Conservation (phyloP, 2,329 filamentous ascomycete species). For the Penicillium fuscoglaucum region DNA sequence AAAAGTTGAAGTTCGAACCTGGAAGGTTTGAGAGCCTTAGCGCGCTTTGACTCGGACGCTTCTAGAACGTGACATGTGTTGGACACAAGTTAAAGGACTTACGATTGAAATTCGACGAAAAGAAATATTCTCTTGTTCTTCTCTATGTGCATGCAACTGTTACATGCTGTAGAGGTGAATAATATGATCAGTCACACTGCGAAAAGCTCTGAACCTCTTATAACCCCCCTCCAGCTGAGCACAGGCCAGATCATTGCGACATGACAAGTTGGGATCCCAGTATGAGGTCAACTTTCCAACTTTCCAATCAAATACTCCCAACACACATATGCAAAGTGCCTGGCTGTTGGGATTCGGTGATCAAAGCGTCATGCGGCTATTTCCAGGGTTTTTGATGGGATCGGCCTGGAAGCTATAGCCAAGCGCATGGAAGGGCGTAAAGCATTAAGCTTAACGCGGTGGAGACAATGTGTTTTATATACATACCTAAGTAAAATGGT, state of each 20-base stretch:
- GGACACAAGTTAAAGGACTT: not conserved
- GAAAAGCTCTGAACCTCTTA: not conserved
- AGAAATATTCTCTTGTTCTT: not conserved
- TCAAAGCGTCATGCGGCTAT: constrained; percentile 8
- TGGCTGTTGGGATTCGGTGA: not conserved
- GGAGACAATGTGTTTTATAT: not conserved
- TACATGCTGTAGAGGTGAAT: not conserved
- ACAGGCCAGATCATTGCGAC: not conserved
- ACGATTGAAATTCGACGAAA: not conserved
- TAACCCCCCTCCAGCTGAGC: not conserved
- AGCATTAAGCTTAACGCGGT: constrained; percentile 5
- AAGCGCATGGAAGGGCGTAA: not conserved
- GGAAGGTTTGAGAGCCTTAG: constrained; percentile 17
- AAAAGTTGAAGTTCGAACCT: constrained; percentile 12
- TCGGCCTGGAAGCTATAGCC: not conserved
- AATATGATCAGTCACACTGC: not conserved
- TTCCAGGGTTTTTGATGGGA: not conserved
- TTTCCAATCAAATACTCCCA: not conserved
- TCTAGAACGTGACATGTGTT: constrained; percentile 18
- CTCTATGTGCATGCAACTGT: not conserved
- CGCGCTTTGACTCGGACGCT: constrained; percentile 20
- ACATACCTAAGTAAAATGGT: not conserved
- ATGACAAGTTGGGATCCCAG: not conserved
- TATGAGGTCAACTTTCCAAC: not conserved
- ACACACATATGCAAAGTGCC: not conserved